These are phyloP conservation scores for Stygiomarasmius scandens DNA, from an alignment of 1,284 basidiomycete species.

Conservation along the genomic window DNA sequence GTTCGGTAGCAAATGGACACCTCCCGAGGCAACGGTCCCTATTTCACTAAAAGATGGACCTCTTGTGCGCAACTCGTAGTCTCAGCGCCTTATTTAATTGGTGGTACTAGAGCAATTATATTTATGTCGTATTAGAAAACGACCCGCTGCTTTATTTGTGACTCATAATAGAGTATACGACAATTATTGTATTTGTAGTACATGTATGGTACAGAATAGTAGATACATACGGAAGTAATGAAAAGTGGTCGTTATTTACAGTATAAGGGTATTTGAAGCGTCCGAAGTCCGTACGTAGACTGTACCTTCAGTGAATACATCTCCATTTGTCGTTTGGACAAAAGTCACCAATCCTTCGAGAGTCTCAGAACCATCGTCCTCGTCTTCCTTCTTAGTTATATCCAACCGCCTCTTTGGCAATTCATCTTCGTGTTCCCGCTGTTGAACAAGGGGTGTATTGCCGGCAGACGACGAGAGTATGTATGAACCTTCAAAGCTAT, in stretches of 20 bases:
- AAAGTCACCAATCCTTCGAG: too few relatives aligned
- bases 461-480: background rate
- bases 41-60: background rate
- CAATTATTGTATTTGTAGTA: background rate
- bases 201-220: background rate
- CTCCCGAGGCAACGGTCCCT: slow-evolving; percentile 17
- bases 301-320: background rate
- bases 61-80: too few relatives aligned
- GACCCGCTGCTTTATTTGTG: background rate
- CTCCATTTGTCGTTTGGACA: too few relatives aligned
- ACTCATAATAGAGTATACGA: too few relatives aligned
- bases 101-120: background rate
- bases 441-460: background rate
- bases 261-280: background rate
- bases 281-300: background rate
- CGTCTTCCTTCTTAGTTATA: background rate
- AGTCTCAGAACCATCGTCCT: too few relatives aligned
- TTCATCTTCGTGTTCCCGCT: background rate
- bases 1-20: slow-evolving; percentile 29
- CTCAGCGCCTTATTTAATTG: too few relatives aligned
- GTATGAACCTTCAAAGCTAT: background rate
- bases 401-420: background rate
- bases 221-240: background rate
- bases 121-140: background rate
- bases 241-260: background rate